Base-by-base conservation (phyloP, 371 early-diverging fungal species). In the Haplosporangium sp. region DNA sequence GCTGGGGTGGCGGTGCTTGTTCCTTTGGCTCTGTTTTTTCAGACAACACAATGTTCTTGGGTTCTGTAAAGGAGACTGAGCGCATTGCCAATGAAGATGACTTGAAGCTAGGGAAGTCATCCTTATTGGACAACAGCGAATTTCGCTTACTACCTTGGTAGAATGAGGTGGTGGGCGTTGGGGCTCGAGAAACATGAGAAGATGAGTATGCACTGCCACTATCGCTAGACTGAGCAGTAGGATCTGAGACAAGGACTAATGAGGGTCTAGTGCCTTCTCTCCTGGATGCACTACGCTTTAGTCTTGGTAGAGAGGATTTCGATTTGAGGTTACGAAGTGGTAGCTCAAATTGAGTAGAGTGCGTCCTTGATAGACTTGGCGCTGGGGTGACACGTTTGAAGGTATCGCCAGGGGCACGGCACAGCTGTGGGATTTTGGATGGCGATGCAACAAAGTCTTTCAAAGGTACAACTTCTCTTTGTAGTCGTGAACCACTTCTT, bases 371-470 rank as follows among this genome's bases (percentile, higher is more conserved):
- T 20, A 79, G 74, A 17, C 74, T 71, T 8, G 71, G 62, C 1
- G 71, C 65, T n/a, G 78, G 73, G 4, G 71, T 63, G 20, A 74
- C 65, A 9, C 75, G 68, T n/a, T 70, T 57, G 6, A 74, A 71
- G 2, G 61, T 67, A 37, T 74, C 75, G 2, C 72, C 72, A 3
- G 74, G 74, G 7, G 65, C 61, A 27, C 75, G 67, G 13, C 68
- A 71, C 17, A 79, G 68, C 0, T 75, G 71, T 11, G 81, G 81
- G 52, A 79, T 79, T 45, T 37, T 71, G 0, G 81, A 79, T 0
- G 81, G 79, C 17, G 67, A 35, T 8, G 79, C 79, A 10, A 70
- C 61, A 79, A 79, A 79, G 59, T 79, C 74, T 55, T 79, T 79
- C 57, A 79, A 67, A 1, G 75, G 81, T 35, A 79, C 75, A 3